A percentile compares a stretch with the other conserved stretches of the same genome.
Conservation (phyloP, 2,329 filamentous ascomycete species). For the Beauveria scarabaeidicola region DNA sequence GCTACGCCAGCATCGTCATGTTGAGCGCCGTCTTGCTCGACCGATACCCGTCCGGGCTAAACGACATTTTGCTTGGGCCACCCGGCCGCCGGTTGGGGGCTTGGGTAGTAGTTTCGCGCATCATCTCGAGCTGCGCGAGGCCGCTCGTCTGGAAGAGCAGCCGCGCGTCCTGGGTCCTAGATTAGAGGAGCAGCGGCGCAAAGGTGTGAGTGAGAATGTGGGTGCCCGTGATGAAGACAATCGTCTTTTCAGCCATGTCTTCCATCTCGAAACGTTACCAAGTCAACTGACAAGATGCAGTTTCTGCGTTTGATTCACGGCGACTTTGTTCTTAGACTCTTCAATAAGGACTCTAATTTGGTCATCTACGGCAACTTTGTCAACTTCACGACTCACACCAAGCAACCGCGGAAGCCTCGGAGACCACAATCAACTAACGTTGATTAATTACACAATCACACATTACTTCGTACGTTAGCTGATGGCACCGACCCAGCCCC, state of each 20-base stretch:
- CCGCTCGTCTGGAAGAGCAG: conserved; percentile 40
- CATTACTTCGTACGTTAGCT: neutral
- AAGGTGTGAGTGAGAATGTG: conserved; percentile 27
- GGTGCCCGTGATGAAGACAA: conserved; percentile 39
- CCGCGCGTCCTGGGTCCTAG: conserved; percentile 26
- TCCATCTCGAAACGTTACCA: neutral
- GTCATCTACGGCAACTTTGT: no score
- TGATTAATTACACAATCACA: no score
- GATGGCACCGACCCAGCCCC: neutral
- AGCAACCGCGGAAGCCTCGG: neutral
- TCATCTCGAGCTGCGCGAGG: conserved; percentile 25
- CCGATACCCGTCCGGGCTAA: conserved; percentile 25
- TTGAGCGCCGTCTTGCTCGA: conserved; percentile 36
- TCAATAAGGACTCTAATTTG: no score
- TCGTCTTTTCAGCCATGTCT: conserved; percentile 15
- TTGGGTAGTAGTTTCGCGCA: conserved; percentile 14
- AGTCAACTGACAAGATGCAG: neutral
- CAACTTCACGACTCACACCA: neutral
- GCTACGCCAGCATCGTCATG: conserved; percentile 41
- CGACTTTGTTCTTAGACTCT: no score
- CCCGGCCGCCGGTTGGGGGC: conserved; percentile 17
- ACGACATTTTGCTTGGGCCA: conserved; percentile 29
- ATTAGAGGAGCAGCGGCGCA: conserved; percentile 34
- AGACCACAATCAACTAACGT: neutral
- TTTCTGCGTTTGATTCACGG: neutral